Percentiles rank a stretch among this genome's conserved stretches.
phyloP scores from a whole-genome alignment of 2,329 filamentous ascomycete genomes.

The Claviceps digitariae region DNA sequence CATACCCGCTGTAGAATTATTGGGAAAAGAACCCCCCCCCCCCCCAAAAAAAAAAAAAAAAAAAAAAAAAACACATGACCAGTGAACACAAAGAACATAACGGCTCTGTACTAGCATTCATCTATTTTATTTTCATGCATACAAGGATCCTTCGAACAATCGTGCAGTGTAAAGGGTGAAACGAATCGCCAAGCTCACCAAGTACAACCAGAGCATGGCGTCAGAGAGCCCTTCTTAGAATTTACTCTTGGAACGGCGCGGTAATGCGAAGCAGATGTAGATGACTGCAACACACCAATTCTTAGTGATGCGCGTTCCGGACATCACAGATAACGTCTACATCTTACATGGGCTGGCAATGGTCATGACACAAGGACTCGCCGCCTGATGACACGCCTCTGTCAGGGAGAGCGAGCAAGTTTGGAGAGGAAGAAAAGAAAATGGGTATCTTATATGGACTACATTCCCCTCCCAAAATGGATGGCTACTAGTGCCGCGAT shows the following conservation, averaged over 20 bases:
- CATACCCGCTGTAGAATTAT: too few relatives aligned
- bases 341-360: conserved; percentile 6
- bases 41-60: too few relatives aligned
- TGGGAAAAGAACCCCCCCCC: too few relatives aligned
- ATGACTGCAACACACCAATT: conserved; percentile 40
- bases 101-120: not conserved
- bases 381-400: not conserved
- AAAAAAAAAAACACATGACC: too few relatives aligned
- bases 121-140: not conserved
- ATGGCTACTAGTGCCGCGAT: conserved; percentile 29
- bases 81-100: too few relatives aligned
- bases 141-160: conserved; percentile 5
- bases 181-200: conserved; percentile 45
- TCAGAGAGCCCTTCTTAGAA: conserved; percentile 46
- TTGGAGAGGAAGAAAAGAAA: not conserved
- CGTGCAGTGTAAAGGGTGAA: conserved; percentile 44
- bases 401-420: not conserved
- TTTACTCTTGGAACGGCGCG: conserved; percentile 43
- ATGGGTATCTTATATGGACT: not conserved
- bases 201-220: conserved; percentile 22
- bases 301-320: conserved; percentile 27
- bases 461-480: not conserved
- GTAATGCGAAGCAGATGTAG: conserved; percentile 39
- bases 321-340: not conserved
- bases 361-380: not conserved